These are phyloP conservation scores for Salix brachista DNA, from an alignment of 345 rosid species.

Conservation along the genomic window DNA sequence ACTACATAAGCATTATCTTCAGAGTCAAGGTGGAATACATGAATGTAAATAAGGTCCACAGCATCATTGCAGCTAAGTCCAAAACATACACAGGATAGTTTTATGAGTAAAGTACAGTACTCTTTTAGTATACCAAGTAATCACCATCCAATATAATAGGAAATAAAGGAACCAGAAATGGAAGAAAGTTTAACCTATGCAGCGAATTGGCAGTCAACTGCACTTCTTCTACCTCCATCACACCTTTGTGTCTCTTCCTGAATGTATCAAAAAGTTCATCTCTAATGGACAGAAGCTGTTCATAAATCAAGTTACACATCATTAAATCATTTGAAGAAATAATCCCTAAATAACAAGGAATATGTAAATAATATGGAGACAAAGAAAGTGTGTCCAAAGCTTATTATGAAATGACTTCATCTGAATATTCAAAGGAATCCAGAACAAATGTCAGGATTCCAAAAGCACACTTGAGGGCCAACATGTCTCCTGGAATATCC, in stretches of 20 bases:
- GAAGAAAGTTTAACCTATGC: slow-evolving; percentile 50
- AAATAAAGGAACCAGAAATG: not conserved
- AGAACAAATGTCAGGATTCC: too few relatives aligned
- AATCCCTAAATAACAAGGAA: not conserved
- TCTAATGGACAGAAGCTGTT: slow-evolving; percentile 77
- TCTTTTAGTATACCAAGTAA: not conserved
- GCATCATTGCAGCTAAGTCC: not conserved
- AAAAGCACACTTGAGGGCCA: too few relatives aligned
- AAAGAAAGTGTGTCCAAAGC: not conserved
- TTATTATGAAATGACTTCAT: too few relatives aligned
- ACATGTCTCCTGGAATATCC: too few relatives aligned
- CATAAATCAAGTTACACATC: slow-evolving; percentile 16
- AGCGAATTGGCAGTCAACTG: slow-evolving; percentile 77
- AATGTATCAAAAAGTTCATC: slow-evolving; percentile 95
- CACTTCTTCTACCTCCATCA: slow-evolving; percentile 86
- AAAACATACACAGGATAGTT: not conserved
- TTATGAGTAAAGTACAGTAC: not conserved
- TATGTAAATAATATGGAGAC: not conserved
- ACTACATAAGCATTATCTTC: not conserved
- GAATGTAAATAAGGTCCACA: too few relatives aligned
- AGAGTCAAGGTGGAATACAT: too few relatives aligned
- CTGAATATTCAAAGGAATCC: too few relatives aligned
- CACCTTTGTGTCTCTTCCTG: slow-evolving; percentile 88
- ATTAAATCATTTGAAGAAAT: not conserved
- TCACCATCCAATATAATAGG: not conserved